phyloP scores from a whole-genome alignment of 345 rosid species.

The Hevea brasiliensis region DNA sequence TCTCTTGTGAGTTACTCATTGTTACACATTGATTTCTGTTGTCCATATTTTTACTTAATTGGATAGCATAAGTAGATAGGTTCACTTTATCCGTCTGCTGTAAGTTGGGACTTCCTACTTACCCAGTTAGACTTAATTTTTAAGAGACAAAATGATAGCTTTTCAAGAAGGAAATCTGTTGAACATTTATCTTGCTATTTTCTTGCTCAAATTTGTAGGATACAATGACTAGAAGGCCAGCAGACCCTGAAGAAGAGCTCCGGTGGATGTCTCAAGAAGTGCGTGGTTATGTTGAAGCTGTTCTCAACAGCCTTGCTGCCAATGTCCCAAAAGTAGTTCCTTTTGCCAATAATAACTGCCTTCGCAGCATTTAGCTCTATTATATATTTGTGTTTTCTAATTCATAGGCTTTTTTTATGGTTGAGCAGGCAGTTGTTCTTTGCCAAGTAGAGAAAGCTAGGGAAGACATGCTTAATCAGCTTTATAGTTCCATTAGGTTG shows the following conservation, averaged over 20 bases:
- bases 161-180: neutral
- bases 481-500: slow-evolving; percentile 88
- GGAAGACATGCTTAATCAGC: slow-evolving; percentile 97
- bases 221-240: slow-evolving; percentile 85
- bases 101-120: neutral
- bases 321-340: slow-evolving; percentile 85
- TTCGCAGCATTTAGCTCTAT: neutral
- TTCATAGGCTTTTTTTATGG: slow-evolving; percentile 20
- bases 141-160: neutral
- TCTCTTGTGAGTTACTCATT: slow-evolving; percentile 75
- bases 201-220: slow-evolving; percentile 46
- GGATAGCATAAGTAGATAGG: neutral
- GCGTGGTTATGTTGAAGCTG: slow-evolving; percentile 99
- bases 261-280: slow-evolving; percentile 99
- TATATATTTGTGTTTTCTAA: slow-evolving; percentile 5
- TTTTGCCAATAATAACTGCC: slow-evolving; percentile 1
- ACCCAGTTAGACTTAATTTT: neutral
- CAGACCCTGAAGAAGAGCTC: slow-evolving; percentile 98
- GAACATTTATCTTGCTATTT: neutral
- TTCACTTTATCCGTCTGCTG: neutral
- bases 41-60: neutral
- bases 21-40: neutral
- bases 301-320: slow-evolving; percentile 97
- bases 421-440: slow-evolving; percentile 90
- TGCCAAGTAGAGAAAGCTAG: slow-evolving; percentile 99